Conservation (phyloP, 306 rosid genomes). For the Rosa multiflora region DNA sequence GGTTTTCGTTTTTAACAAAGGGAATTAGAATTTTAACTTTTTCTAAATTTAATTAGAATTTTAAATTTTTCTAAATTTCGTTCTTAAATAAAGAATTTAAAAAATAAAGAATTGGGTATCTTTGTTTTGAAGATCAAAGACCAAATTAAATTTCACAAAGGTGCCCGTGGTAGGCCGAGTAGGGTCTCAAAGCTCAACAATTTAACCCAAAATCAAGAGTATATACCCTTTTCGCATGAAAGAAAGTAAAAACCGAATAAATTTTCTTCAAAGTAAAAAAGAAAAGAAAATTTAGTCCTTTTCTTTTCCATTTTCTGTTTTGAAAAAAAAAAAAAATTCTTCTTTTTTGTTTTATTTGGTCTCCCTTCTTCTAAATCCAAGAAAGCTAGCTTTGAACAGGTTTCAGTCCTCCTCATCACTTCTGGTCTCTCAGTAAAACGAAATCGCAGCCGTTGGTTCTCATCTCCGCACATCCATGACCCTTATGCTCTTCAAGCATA, state of each 20-base stretch:
- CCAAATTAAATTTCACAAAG: no score
- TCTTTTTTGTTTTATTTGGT: not conserved
- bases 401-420: conserved; percentile 26
- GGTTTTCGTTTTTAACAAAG: no score
- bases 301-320: not conserved
- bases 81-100: not conserved
- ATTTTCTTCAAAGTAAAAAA: no score
- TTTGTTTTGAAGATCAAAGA: not conserved
- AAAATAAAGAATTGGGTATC: not conserved
- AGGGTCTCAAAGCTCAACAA: no score
- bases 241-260: no score
- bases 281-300: no score
- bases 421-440: conserved; percentile 29
- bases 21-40: no score
- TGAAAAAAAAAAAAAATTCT: not conserved
- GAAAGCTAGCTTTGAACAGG: not conserved
- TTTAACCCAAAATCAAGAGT: no score
- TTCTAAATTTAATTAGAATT: no score
- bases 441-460: conserved; percentile 58
- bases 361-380: not conserved
- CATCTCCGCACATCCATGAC: conserved; percentile 36
- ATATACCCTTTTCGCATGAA: no score
- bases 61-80: not conserved
- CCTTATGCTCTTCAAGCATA: conserved; percentile 39
- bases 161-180: no score